phyloP scores from a whole-genome alignment of 345 rosid genomes.

The Hibiscus mutabilis region DNA sequence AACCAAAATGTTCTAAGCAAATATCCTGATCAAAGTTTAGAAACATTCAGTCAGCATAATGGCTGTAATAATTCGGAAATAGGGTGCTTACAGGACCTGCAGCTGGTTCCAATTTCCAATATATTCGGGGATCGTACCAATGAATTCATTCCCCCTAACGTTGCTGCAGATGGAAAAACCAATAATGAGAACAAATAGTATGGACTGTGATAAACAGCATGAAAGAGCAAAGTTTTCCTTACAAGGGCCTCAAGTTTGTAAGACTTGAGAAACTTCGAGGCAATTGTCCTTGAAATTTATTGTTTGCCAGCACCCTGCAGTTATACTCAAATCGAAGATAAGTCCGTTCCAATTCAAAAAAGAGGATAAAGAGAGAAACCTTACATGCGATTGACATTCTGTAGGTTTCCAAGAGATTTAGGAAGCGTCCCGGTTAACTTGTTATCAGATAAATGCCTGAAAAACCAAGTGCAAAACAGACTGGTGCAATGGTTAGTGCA shows the following conservation, averaged over 20 bases:
- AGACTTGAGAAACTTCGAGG: not conserved
- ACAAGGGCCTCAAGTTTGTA: constrained; percentile 1
- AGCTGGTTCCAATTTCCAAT: constrained; percentile 1
- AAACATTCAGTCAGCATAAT: not conserved
- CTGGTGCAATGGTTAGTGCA: not conserved
- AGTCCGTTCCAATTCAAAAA: not conserved
- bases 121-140: not conserved
- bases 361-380: not conserved
- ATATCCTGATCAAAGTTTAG: not conserved
- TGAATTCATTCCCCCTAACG: constrained; percentile 4
- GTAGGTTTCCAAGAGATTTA: constrained; percentile 4
- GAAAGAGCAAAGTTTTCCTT: not conserved
- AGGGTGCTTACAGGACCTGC: not conserved
- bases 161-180: not conserved
- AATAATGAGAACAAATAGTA: not conserved
- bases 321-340: too few relatives aligned
- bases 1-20: not conserved
- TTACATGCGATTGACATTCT: not conserved
- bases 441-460: constrained; percentile 10
- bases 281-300: constrained; percentile 4
- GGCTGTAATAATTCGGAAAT: not conserved
- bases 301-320: constrained; percentile 7
- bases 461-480: not conserved
- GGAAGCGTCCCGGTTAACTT: constrained; percentile 1
- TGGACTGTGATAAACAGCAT: not conserved